Conservation (phyloP, 2,329 filamentous ascomycete genomes). For the Thielaviopsis musarum region DNA sequence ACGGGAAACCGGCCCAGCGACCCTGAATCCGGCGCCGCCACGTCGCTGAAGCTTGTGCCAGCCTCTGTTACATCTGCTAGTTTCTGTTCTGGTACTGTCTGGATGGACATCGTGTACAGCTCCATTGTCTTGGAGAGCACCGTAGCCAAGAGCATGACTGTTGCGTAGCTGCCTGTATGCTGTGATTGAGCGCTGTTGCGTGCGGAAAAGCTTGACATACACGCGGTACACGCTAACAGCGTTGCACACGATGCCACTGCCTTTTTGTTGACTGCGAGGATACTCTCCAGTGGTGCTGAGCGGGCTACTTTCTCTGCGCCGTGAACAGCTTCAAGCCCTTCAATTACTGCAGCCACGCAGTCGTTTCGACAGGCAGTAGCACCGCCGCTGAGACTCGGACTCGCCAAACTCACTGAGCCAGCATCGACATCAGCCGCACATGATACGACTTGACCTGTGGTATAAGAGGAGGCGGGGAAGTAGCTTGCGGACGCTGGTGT, state of each 20-base stretch:
- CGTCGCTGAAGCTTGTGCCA: background rate
- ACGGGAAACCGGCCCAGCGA: background rate
- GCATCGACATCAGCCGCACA: background rate
- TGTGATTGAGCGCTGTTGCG: background rate
- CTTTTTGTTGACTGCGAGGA: constrained; percentile 29
- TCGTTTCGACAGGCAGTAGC: background rate
- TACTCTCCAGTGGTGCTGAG: constrained; percentile 26
- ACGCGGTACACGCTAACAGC: constrained; percentile 29
- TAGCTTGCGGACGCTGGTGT: background rate
- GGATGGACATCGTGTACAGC: background rate
- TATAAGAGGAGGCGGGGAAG: background rate
- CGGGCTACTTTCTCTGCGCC: constrained; percentile 23
- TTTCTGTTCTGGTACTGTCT: background rate
- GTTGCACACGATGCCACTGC: constrained; percentile 31
- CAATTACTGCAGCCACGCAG: constrained; percentile 16
- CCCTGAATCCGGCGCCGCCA: background rate
- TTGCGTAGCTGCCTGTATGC: constrained; percentile 21
- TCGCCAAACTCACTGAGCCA: background rate
- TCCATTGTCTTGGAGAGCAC: constrained; percentile 27
- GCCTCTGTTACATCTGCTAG: background rate
- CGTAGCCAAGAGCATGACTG: constrained; percentile 32
- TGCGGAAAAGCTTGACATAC: constrained; percentile 25
- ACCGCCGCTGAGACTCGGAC: background rate
- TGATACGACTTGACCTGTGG: background rate
- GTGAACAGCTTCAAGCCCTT: constrained; percentile 30